Conservation (phyloP, 805 yeast genomes). For the Hanseniaspora guilliermondii region DNA sequence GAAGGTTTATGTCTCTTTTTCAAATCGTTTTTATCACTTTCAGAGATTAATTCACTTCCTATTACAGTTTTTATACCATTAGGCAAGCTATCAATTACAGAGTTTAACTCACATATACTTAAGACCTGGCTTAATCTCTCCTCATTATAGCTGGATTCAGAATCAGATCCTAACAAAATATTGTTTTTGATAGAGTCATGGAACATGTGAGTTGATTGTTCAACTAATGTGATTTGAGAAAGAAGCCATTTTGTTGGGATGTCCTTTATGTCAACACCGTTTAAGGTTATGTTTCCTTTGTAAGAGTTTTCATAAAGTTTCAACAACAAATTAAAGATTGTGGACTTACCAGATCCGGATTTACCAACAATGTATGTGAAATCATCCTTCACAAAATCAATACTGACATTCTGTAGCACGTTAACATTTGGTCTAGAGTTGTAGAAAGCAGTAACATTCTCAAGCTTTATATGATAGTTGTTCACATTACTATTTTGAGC, state of each 20-base stretch:
- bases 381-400: slow-evolving; percentile 35
- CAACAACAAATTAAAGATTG: slow-evolving; percentile 52
- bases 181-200: slow-evolving; percentile 52
- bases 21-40: not conserved
- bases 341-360: slow-evolving; percentile 91
- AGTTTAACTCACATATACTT: slow-evolving; percentile 40
- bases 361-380: slow-evolving; percentile 64
- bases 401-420: slow-evolving; percentile 37
- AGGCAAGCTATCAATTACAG: slow-evolving; percentile 38
- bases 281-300: slow-evolving; percentile 48
- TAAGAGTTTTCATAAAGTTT: slow-evolving; percentile 39
- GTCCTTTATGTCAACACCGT: slow-evolving; percentile 35
- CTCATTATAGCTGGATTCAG: slow-evolving; percentile 20
- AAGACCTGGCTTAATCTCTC: slow-evolving; percentile 34
- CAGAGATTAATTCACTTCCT: slow-evolving; percentile 21
- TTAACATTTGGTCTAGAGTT: slow-evolving; percentile 39
- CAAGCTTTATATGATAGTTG: slow-evolving; percentile 34
- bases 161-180: slow-evolving; percentile 38
- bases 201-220: slow-evolving; percentile 58
- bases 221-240: slow-evolving; percentile 57
- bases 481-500: not conserved
- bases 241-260: slow-evolving; percentile 43
- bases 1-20: not conserved
- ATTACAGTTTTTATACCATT: slow-evolving; percentile 44
- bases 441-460: slow-evolving; percentile 50